phyloP scores from a whole-genome alignment of 108 stramenopile genomes.

The Fistulifera pelliculosa region DNA sequence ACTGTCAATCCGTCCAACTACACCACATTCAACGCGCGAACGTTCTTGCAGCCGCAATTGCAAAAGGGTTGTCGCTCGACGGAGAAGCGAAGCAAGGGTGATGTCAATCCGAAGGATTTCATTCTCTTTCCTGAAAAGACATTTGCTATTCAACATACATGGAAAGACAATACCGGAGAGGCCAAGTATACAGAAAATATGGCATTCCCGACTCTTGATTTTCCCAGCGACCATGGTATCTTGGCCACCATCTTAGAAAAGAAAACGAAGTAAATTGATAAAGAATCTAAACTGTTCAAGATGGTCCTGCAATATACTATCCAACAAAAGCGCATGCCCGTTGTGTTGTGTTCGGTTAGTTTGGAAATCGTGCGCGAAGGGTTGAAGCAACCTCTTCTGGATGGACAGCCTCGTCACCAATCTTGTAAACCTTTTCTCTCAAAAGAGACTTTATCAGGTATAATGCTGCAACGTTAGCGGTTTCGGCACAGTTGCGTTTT shows the following conservation, averaged over 20 bases:
- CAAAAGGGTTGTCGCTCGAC: constrained; percentile 75
- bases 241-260: constrained; percentile 53
- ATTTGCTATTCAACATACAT: constrained; percentile 35
- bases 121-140: constrained; percentile 63
- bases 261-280: constrained; percentile 2
- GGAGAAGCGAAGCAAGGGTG: constrained; percentile 49
- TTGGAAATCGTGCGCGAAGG: too few species aligned
- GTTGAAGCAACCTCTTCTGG: too few species aligned
- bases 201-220: constrained; percentile 79
- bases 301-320: too few species aligned
- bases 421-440: too few species aligned
- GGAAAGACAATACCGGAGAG: constrained; percentile 84
- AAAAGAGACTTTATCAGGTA: too few species aligned
- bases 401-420: too few species aligned
- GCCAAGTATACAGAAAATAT: constrained; percentile 57
- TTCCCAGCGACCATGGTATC: constrained; percentile 84
- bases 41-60: constrained; percentile 79
- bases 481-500: too few species aligned
- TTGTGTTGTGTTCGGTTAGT: too few species aligned
- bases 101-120: constrained; percentile 88
- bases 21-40: constrained; percentile 69
- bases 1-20: constrained; percentile 49
- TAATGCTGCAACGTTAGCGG: too few species aligned
- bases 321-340: too few species aligned
- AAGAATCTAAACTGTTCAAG: too few species aligned